phyloP scores from a whole-genome alignment of 225 moss, liverwort and hornwort species.

The Pseudoscleropodium purum region DNA sequence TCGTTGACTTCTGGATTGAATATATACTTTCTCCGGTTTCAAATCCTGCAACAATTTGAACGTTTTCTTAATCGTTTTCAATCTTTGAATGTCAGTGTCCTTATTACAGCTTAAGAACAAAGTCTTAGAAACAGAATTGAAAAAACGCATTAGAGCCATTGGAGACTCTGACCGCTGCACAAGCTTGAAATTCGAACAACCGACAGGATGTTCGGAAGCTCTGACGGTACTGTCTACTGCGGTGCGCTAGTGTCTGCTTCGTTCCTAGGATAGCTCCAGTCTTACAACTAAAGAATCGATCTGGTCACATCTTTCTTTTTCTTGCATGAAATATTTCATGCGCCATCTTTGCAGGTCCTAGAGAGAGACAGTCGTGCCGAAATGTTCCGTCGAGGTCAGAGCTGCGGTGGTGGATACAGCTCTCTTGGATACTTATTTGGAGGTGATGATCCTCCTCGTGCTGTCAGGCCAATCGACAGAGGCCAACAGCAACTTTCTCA shows the following conservation, averaged over 20 bases:
- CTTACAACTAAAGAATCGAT: background rate
- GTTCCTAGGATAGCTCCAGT: background rate
- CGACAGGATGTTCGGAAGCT: background rate
- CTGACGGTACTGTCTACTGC: background rate
- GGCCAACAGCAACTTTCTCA: background rate
- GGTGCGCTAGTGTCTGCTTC: background rate
- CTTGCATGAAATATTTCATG: background rate
- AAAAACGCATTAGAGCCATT: background rate
- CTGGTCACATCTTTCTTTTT: background rate
- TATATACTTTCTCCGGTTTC: background rate
- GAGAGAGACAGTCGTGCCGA: background rate
- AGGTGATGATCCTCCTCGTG: slow-evolving; percentile 19
- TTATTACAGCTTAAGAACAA: background rate
- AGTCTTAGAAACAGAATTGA: background rate
- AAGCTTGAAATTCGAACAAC: background rate
- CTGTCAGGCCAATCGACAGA: slow-evolving; percentile 7
- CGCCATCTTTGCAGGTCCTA: background rate
- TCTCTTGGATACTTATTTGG: slow-evolving; percentile 46
- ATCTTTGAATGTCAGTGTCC: background rate
- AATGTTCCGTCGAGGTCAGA: slow-evolving; percentile 33
- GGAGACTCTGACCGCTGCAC: background rate
- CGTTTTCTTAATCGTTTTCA: background rate
- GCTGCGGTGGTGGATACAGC: slow-evolving; percentile 40
- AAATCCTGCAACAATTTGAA: background rate
- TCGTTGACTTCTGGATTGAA: background rate